A percentile compares a stretch with the other conserved stretches of the same genome.
Conservation (phyloP, 2,329 filamentous ascomycete genomes). For the Penicillium sp. region DNA sequence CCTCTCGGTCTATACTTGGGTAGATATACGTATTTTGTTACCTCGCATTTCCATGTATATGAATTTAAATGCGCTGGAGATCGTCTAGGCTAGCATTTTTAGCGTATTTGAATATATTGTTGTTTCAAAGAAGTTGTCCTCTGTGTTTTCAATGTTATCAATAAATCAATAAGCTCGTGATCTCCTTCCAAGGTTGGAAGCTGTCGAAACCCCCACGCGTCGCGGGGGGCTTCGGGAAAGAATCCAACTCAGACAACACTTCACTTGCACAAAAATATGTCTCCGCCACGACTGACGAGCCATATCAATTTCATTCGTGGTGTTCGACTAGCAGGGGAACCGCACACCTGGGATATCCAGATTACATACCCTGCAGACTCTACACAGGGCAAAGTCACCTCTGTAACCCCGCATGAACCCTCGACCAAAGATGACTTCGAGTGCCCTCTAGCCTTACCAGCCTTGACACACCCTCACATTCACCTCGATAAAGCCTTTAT, state of each 20-base stretch:
- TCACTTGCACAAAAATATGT: background rate
- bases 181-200: background rate
- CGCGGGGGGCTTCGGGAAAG: background rate
- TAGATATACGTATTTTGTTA: background rate
- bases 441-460: constrained; percentile 40
- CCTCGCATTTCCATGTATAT: background rate
- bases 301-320: constrained; percentile 15
- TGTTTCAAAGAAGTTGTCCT: background rate
- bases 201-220: background rate
- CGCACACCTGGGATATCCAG: constrained; percentile 29
- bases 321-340: constrained; percentile 26
- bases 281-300: constrained; percentile 7
- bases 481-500: constrained; percentile 53
- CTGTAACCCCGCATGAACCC: constrained; percentile 21
- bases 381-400: constrained; percentile 19
- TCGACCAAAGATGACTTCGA: background rate
- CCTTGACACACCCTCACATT: constrained; percentile 63
- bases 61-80: background rate
- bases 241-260: background rate
- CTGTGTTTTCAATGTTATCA: background rate
- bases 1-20: background rate
- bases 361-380: constrained; percentile 10
- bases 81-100: background rate
- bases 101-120: background rate
- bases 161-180: background rate